Evolutionary conservation across 2,329 filamentous ascomycete genomes (phyloP), one percentile per base, ranked within the genome.

Genomic region (Xenoacremonium recifei): DNA sequence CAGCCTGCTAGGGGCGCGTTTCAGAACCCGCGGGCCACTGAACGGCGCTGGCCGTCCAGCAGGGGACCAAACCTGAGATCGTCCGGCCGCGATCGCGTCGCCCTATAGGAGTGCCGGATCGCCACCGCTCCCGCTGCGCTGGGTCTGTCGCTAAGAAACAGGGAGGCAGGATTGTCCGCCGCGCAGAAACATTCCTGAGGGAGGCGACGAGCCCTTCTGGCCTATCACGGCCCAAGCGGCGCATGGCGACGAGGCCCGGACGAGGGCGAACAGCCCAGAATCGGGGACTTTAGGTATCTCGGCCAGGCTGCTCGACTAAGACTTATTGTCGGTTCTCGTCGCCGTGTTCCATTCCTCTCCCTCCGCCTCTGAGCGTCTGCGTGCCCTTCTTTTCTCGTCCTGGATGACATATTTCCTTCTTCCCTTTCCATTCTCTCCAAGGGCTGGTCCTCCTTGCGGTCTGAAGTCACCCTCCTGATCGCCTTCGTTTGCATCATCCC

Each of bases 21-120:
- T 58, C 55, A 58, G 55, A 47, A 50, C 39, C 42, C 44, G 43
- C 36, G 37, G 54, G 46, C 55, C 51, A 53, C 40, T 55, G 42
- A 49, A 43, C 41, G 35, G 31, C 37, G 40, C 37, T 36, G 40
- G 37, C 44, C 39, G 40, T 44, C 37, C 37, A 37, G 39, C 37
- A 32, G 37, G 31, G 42, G 45, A 33, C 42, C 30, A 49, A 39
- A 48, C 44, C 37, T 50, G 49, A 58, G 55, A 52, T 58, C 55
- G 46, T 29, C 40, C 35, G 41, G 37, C 29, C 23, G 21, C 35
- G 45, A 37, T 53, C 54, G 47, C 46, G 38, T 37, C 29, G 42
- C 49, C 46, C 46, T 42, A 58, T 58, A 51, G 55, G 55, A 16
- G n/a, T n/a, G n/a, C n/a, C n/a, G n/a, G n/a, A n/a, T n/a, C n/a